phyloP scores from a whole-genome alignment of 768 basidiomycete species.

The Mycena vulgaris region DNA sequence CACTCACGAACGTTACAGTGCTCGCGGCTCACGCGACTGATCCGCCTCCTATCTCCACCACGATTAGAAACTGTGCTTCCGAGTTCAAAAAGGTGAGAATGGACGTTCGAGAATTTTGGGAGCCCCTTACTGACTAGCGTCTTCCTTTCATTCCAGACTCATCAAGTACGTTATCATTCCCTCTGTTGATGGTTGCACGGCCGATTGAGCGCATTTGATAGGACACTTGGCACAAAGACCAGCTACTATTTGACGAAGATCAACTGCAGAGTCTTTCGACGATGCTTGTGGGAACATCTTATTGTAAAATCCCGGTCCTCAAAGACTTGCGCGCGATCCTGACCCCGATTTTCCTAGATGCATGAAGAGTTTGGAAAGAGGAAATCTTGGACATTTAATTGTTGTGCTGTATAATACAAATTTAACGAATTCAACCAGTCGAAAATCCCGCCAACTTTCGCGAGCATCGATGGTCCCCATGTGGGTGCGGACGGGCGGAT shows the following conservation, averaged over 20 bases:
- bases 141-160: constrained; percentile 60
- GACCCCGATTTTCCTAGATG: constrained; percentile 26
- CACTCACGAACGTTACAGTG: constrained; percentile 58
- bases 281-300: constrained; percentile 92
- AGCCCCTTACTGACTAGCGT: constrained; percentile 35
- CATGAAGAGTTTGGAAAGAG: constrained; percentile 15
- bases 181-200: constrained; percentile 29
- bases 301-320: constrained; percentile 67
- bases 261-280: constrained; percentile 89
- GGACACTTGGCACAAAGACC: constrained; percentile 96
- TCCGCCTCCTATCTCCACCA: constrained; percentile 91
- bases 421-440: constrained; percentile 20
- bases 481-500: neutral
- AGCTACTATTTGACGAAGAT: constrained; percentile 89
- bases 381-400: constrained; percentile 10
- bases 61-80: constrained; percentile 87
- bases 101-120: constrained; percentile 24
- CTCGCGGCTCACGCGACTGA: constrained; percentile 86
- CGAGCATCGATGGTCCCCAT: constrained; percentile 8
- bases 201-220: constrained; percentile 49
- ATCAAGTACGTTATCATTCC: constrained; percentile 63
- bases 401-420: constrained; percentile 19
- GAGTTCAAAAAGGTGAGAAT: constrained; percentile 84
- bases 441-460: no score
- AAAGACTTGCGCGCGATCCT: neutral